phyloP scores from a whole-genome alignment of 2,329 filamentous ascomycete genomes.

The Clonostachys rhizophaga region DNA sequence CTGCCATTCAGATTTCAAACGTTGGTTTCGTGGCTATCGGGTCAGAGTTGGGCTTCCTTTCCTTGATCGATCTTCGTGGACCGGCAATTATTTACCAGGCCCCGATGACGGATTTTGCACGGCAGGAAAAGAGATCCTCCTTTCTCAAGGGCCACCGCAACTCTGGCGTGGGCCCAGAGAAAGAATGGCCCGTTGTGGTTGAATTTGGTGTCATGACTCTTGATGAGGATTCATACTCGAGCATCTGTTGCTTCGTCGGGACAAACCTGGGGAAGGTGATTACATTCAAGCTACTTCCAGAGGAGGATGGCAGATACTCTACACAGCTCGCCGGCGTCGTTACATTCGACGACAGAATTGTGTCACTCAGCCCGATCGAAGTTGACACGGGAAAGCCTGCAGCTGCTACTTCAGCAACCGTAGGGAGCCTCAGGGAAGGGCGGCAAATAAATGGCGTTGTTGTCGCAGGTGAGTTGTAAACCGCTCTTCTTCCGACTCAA shows the following conservation, averaged over 20 bases:
- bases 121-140: conserved; percentile 70
- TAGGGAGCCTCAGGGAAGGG: conserved; percentile 74
- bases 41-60: conserved; percentile 76
- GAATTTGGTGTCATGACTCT: conserved; percentile 93
- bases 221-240: conserved; percentile 93
- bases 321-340: conserved; percentile 67
- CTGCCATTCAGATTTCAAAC: conserved; percentile 78
- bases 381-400: conserved; percentile 73
- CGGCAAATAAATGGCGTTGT: conserved; percentile 74
- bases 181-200: conserved; percentile 75
- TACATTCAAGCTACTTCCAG: conserved; percentile 87
- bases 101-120: conserved; percentile 68
- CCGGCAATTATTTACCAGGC: conserved; percentile 78
- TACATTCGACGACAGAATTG: conserved; percentile 62
- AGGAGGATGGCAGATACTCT: conserved; percentile 61
- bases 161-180: conserved; percentile 23
- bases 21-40: conserved; percentile 88
- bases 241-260: conserved; percentile 87
- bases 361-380: conserved; percentile 76
- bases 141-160: conserved; percentile 50
- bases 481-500: background rate
- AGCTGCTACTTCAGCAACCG: conserved; percentile 66
- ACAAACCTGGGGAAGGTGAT: conserved; percentile 79
- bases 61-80: conserved; percentile 82
- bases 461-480: conserved; percentile 57